A percentile compares a stretch with the other conserved stretches of the same genome.
Evolutionary conservation across 1,139 yeast genomes (phyloP).

Genomic region (Pneumocystis sp.): DNA sequence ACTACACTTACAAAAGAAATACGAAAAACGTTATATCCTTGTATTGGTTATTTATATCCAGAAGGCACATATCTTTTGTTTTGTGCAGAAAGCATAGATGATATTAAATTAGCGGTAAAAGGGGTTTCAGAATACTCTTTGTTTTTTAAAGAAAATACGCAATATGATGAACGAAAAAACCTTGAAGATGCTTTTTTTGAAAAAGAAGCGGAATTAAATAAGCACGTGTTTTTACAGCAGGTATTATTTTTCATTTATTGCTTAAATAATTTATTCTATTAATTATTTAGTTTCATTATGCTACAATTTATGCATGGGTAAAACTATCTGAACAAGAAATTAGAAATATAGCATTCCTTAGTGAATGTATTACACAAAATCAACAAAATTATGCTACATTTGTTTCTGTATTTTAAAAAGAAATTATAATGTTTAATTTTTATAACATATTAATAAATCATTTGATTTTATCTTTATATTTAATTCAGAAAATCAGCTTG

Average conservation of each 20-base stretch:
- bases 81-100: slow-evolving; percentile 71
- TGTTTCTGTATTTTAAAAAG: neutral
- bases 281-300: slow-evolving; percentile 43
- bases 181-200: slow-evolving; percentile 89
- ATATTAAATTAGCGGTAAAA: slow-evolving; percentile 57
- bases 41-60: slow-evolving; percentile 68
- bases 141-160: slow-evolving; percentile 39
- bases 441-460: neutral
- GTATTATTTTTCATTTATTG: neutral
- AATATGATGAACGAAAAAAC: slow-evolving; percentile 31
- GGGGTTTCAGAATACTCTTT: slow-evolving; percentile 59
- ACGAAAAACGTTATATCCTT: slow-evolving; percentile 57
- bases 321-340: slow-evolving; percentile 92
- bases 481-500: neutral
- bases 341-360: slow-evolving; percentile 94
- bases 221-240: slow-evolving; percentile 75
- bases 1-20: slow-evolving; percentile 62
- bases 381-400: slow-evolving; percentile 23
- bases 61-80: slow-evolving; percentile 56
- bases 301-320: slow-evolving; percentile 93
- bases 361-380: slow-evolving; percentile 60
- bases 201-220: slow-evolving; percentile 82
- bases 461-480: neutral
- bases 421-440: neutral
- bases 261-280: neutral